Base-by-base conservation (phyloP, 345 rosid genomes). In the Geranium brycei region DNA sequence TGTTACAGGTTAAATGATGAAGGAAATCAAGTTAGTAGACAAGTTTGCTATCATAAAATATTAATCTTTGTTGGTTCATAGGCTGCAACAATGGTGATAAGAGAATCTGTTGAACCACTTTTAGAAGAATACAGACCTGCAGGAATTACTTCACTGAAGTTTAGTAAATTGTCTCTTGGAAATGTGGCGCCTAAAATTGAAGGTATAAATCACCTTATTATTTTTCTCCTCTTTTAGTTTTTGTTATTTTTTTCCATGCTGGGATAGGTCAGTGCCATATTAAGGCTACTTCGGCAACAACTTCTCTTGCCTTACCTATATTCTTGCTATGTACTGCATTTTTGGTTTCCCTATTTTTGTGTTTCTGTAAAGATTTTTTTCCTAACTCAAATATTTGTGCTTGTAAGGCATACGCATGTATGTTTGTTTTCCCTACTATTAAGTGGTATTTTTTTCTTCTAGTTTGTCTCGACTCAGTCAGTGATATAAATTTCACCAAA, bases 181-280 rank as follows among this genome's bases (percentile, higher is more conserved):
- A 95, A 79, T 57, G 97, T 95, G 71, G 86, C 97, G 53, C 99
- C 99, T 16, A 95, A 91, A 82, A 88, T 95, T 78, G 99, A 88
- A 87, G 97, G 99, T 91, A 84, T 64, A 61, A 38, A 19, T 62
- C 51, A 59, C 19, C 12, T 23, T 12, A 59, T 19, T 59, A 59
- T 14, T 10, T 2, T 62, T 30, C n/a, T 17, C 15, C 58, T 17
- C 40, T 60, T 4, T 13, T 70, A 31, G 57, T 55, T 17, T 31
- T 55, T 14, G n/a, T 31, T 51, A 64, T 65, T 40, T 32, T 31
- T 53, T 11, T 12, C 17, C 0, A 13, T 59, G 53, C 31, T 7
- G 41, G 10, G 41, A 7, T 4, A 35, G 41, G 41, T 35, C 7
- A 35, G 41, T 35, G 41, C 41, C 41, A 35, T 47, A 47, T 47